Base-by-base conservation (phyloP, 805 yeast species). In the Candida anglica region DNA sequence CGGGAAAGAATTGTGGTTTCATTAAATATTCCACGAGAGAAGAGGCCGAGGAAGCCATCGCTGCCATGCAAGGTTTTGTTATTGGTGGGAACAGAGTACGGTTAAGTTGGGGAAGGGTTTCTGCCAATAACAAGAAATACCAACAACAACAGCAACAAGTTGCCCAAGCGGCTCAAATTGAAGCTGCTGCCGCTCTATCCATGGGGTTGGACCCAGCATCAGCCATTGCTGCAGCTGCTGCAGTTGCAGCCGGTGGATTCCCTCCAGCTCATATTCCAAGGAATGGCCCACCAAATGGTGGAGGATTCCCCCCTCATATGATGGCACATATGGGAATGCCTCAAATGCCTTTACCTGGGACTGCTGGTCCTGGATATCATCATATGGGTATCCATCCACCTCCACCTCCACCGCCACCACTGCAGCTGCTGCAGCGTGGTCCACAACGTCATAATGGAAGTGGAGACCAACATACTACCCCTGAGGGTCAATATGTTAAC, bases 31-130 rank as follows among this genome's bases (percentile, higher is more conserved):
- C 78, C 26, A 76, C 81, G 34, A 69, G 95, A 37, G 77, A 78
- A 28, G 79, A 86, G 45, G 96, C 96, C 2, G 96, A 89, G 58
- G 71, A 71, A 35, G 95, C 96, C 8, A 84, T 88, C 41, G 69
- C 76, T 22, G 83, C 81, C 42, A 83, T 88, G 94, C 95, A 88
- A 60, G 95, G 95, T 7, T 86, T 79, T 53, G 86, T 87, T 23
- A 81, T 88, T 46, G 91, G 89, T 32, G 88, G 86, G 38, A 81
- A 86, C 37, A 72, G 91, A 41, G 79, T 88, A 31, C 70, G 95
- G 47, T 71, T 88, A 38, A 81, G 91, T 33, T 88, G 96, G 96
- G 96, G 96, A 19, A 73, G 87, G 45, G 69, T 56, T 7, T 60
- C 64, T 1, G 37, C 44, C 28, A 53, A 51, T 38, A 58, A 59